Conservation (phyloP, 306 rosid genomes). For the Prunus davidiana region DNA sequence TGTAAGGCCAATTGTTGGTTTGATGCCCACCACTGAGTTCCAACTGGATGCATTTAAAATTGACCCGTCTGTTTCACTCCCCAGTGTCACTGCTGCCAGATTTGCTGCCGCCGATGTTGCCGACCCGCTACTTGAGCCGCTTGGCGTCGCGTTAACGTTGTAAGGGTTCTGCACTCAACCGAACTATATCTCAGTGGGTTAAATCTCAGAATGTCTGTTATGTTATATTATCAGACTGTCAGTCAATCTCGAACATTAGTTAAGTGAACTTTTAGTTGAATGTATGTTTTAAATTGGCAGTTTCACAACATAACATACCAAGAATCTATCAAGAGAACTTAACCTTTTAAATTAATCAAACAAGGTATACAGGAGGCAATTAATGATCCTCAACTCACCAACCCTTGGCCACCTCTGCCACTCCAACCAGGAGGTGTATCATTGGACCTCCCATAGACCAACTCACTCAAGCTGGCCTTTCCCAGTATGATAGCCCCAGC, state of each 20-base stretch:
- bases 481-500: conserved; percentile 62
- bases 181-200: no score
- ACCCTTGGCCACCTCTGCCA: conserved; percentile 50
- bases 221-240: neutral
- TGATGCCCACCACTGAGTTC: conserved; percentile 67
- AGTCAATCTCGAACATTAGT: neutral
- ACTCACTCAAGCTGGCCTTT: conserved; percentile 51
- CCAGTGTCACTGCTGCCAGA: conserved; percentile 55
- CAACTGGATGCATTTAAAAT: conserved; percentile 54
- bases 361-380: neutral
- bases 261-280: neutral
- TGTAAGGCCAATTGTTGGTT: conserved; percentile 71
- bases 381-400: conserved; percentile 32
- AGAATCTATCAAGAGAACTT: neutral
- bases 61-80: conserved; percentile 62
- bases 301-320: neutral
- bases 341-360: no score
- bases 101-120: conserved; percentile 66
- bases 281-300: neutral
- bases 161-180: conserved; percentile 55
- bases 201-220: neutral
- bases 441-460: conserved; percentile 37
- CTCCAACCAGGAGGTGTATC: conserved; percentile 40
- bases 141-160: conserved; percentile 23
- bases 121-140: conserved; percentile 65